Percentiles rank a stretch among this genome's conserved stretches.
These are phyloP conservation scores for Gelatoporia subvermispora DNA, from an alignment of 768 basidiomycete genomes.

Conservation along the genomic window DNA sequence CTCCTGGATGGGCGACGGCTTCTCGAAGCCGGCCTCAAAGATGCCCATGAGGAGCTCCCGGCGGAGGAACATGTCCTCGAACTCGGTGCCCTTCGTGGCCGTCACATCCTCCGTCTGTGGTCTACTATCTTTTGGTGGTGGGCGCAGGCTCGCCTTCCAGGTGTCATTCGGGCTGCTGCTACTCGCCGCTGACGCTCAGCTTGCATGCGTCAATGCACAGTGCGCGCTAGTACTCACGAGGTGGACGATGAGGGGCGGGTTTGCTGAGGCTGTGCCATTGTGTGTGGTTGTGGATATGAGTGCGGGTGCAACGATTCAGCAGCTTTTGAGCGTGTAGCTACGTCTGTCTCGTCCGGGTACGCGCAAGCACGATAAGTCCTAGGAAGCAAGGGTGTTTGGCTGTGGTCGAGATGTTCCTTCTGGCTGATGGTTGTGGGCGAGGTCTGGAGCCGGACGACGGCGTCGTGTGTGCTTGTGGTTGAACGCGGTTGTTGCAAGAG, in stretches of 20 bases:
- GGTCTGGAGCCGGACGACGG: no score
- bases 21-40: constrained; percentile 97
- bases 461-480: no score
- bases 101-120: constrained; percentile 98
- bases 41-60: constrained; percentile 99
- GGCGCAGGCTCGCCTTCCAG: constrained; percentile 78
- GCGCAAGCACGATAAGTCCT: not conserved
- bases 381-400: not conserved
- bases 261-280: constrained; percentile 17
- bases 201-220: not conserved
- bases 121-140: constrained; percentile 85
- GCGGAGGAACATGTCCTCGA: constrained; percentile 89
- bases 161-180: constrained; percentile 16
- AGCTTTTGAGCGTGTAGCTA: no score
- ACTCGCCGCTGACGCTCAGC: not conserved
- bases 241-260: constrained; percentile 31
- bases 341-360: no score
- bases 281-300: constrained; percentile 9
- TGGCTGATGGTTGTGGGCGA: no score
- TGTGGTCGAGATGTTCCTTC: not conserved
- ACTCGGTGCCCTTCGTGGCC: constrained; percentile 88
- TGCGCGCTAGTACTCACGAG: constrained; percentile 20
- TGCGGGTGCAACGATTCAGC: not conserved
- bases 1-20: constrained; percentile 97
- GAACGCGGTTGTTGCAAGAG: no score